Base-by-base conservation (phyloP, 257 asterid species). In the Linaria vulgaris region DNA sequence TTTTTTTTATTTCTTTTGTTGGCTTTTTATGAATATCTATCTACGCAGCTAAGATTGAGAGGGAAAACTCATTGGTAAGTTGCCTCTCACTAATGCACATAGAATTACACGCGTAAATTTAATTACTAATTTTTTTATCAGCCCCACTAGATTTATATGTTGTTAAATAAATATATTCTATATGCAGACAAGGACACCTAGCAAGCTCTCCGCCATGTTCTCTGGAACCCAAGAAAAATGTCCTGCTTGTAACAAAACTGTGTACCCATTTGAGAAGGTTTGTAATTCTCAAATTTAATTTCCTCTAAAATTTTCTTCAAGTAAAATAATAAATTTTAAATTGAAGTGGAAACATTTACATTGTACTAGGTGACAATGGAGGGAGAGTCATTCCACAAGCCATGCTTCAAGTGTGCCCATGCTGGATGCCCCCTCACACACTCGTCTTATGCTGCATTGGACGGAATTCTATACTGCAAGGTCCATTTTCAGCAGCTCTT, bases 151-250 rank as follows among this genome's bases (percentile, higher is more conserved):
- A n/a, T n/a, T n/a, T n/a, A n/a, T n/a, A n/a, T 34, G 41, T 3
- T 34, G 9, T 34, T 34, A 34, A 34, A 4, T 1, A 34, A 11
- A 34, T 34, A 34, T n/a, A 10, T 27, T 25, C 34, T 48, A 12
- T 27, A 16, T 68, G 78, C 74, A 80, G 91, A n/a, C 69, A 43
- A 80, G 67, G 78, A 82, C 73, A 58, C 95, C 95, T 64, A 88
- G 73, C 84, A 88, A 83, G 76, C 78, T 83, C 55, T 88, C 96
- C 12, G 81, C 87, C 45, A 56, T 88, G 78, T 88, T 88, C 78
- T 76, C 76, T 59, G 95, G 96, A 50, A 88, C 96, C 17, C 85
- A 69, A 64, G 96, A 88, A 23, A 88, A 88, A 79, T 88, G 96
- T 58, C 71, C 87, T 64, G 82, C 88, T 46, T 88, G 95, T 69